Percentiles rank a stretch among this genome's conserved stretches.
phyloP scores from a whole-genome alignment of 208 protist species.

The Trypanosoma boissoni region DNA sequence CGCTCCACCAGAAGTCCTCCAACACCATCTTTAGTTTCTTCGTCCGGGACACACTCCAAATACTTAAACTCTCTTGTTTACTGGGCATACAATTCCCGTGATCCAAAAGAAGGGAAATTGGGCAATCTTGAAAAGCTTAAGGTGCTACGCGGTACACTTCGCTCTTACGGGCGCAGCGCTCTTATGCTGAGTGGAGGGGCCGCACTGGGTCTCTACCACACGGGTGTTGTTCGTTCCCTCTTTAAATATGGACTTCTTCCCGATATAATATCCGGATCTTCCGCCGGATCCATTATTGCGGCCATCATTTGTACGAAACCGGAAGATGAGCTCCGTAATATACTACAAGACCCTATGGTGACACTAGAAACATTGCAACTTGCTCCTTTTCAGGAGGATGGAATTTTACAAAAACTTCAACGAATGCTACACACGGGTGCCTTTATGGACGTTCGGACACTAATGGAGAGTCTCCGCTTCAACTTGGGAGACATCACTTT shows the following conservation, averaged over 20 bases:
- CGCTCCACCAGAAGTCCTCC: too few relatives aligned
- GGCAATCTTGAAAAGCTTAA: conserved; percentile 32
- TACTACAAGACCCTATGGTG: conserved; percentile 39
- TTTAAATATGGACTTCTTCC: conserved; percentile 65
- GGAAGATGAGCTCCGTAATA: conserved; percentile 38
- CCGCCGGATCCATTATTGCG: conserved; percentile 74
- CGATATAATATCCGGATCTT: conserved; percentile 68
- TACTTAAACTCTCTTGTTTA: conserved; percentile 17
- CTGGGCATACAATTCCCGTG: conserved; percentile 10
- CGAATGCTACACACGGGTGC: conserved; percentile 67
- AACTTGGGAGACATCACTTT: conserved; percentile 88
- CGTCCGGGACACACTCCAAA: background rate
- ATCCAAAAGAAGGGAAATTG: background rate
- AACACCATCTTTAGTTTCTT: too few relatives aligned
- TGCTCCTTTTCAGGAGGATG: conserved; percentile 52
- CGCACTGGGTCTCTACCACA: conserved; percentile 81
- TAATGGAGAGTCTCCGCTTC: conserved; percentile 62
- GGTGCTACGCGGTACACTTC: conserved; percentile 48
- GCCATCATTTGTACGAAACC: conserved; percentile 55
- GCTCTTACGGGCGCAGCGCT: conserved; percentile 69
- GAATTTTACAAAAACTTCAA: conserved; percentile 39
- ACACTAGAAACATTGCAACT: conserved; percentile 44
- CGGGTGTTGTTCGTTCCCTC: conserved; percentile 56
- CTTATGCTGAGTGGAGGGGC: conserved; percentile 73
- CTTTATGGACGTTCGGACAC: conserved; percentile 69